A percentile compares a stretch with the other conserved stretches of the same genome.
Conservation (phyloP, 78 protist genomes). For the Protostelium mycophagum region DNA sequence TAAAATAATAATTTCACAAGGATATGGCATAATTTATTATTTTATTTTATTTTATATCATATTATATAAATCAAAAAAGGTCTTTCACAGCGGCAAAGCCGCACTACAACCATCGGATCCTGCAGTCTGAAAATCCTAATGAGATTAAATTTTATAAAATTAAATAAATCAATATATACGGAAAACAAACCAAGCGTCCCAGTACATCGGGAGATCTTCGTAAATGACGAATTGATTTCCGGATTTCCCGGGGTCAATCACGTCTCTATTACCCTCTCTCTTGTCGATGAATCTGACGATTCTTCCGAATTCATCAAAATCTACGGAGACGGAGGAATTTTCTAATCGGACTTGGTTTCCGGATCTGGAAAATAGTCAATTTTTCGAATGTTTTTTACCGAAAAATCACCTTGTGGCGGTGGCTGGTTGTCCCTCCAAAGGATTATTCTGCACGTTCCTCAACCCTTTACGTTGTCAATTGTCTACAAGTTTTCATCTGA, state of each 20-base stretch:
- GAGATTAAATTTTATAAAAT: not conserved
- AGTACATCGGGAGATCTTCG: constrained; percentile 67
- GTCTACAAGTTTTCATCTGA: too few relatives aligned
- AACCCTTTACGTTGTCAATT: too few relatives aligned
- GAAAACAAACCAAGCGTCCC: constrained; percentile 82
- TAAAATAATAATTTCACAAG: not conserved
- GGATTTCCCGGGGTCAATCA: constrained; percentile 5
- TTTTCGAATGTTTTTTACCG: too few relatives aligned
- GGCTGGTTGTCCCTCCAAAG: not conserved
- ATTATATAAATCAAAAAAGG: too few relatives aligned
- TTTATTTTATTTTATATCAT: too few relatives aligned
- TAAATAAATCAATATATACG: too few relatives aligned
- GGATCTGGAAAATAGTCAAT: not conserved
- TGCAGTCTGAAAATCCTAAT: too few relatives aligned
- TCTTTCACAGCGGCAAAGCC: too few relatives aligned
- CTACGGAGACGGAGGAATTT: not conserved
- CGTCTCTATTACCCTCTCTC: not conserved
- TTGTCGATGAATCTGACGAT: not conserved
- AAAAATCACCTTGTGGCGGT: too few relatives aligned
- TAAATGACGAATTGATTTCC: constrained; percentile 51
- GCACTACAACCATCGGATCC: not conserved
- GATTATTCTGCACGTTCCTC: not conserved
- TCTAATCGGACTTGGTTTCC: not conserved
- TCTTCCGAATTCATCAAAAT: not conserved
- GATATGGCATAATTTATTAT: too few relatives aligned